Percentiles rank a stretch among this genome's conserved stretches.
Evolutionary conservation across 75 land plant species (phyloP).

Genomic region (Selaginella moellendorffii): DNA sequence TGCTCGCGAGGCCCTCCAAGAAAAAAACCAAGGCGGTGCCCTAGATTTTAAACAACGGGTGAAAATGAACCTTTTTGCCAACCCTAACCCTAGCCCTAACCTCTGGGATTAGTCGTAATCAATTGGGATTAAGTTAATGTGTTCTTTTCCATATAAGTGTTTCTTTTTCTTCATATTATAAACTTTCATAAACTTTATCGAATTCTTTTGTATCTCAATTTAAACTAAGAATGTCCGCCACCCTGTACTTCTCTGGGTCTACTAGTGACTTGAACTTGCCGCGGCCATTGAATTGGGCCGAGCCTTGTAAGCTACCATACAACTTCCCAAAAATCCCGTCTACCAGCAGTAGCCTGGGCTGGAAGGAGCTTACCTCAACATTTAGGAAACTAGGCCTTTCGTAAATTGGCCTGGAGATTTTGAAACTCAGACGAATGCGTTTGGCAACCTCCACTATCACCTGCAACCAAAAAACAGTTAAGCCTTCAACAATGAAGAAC

Average conservation of each 20-base stretch:
- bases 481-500: neutral
- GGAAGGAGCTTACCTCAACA: neutral
- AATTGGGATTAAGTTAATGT: too few species aligned
- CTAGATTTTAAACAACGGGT: too few species aligned
- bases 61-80: too few species aligned
- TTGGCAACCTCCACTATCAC: neutral
- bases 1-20: too few species aligned
- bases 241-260: neutral
- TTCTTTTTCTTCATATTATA: too few species aligned
- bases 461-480: neutral
- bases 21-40: too few species aligned
- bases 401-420: neutral
- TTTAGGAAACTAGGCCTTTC: neutral
- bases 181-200: too few species aligned
- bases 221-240: neutral
- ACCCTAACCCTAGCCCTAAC: too few species aligned
- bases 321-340: slow-evolving; percentile 1
- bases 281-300: neutral
- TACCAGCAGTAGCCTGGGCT: neutral
- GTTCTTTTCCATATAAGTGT: too few species aligned
- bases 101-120: too few species aligned
- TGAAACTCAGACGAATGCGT: neutral
- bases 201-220: too few species aligned
- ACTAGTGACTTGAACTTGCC: slow-evolving; percentile 4
- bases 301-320: neutral